phyloP scores from a whole-genome alignment of 2,329 filamentous ascomycete species.

The Diaporthe sp. region DNA sequence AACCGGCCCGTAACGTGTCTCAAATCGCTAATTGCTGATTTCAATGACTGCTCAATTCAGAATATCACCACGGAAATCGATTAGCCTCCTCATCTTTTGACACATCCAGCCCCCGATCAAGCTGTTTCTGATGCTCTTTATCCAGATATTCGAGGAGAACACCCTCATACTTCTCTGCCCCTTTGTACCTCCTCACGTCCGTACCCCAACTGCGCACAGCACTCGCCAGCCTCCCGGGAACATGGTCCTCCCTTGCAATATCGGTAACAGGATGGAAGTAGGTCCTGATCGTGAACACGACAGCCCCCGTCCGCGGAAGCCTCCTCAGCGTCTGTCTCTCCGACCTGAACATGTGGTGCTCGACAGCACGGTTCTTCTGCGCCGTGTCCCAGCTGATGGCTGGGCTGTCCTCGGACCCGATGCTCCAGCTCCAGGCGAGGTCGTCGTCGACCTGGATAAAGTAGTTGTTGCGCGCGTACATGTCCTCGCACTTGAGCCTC shows the following conservation, averaged over 20 bases:
- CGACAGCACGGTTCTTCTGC: slow-evolving; percentile 77
- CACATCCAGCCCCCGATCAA: slow-evolving; percentile 72
- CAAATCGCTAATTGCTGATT: background rate
- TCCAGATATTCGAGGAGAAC: slow-evolving; percentile 83
- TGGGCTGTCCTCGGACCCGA: slow-evolving; percentile 76
- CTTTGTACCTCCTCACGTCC: slow-evolving; percentile 82
- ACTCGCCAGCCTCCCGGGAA: slow-evolving; percentile 81
- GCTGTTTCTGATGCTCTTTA: slow-evolving; percentile 76
- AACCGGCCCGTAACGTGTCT: too few relatives aligned
- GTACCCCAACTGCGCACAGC: slow-evolving; percentile 85
- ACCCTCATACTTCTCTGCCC: slow-evolving; percentile 77
- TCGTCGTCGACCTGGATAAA: slow-evolving; percentile 88
- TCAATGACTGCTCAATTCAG: background rate
- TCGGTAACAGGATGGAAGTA: slow-evolving; percentile 80
- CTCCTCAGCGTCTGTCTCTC: slow-evolving; percentile 78
- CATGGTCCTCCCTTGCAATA: slow-evolving; percentile 76
- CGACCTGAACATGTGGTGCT: slow-evolving; percentile 81
- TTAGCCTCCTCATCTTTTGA: slow-evolving; percentile 68
- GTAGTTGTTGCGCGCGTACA: slow-evolving; percentile 79
- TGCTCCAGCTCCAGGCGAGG: slow-evolving; percentile 80
- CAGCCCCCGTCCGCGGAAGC: slow-evolving; percentile 65
- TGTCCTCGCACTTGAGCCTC: slow-evolving; percentile 73
- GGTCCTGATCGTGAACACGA: slow-evolving; percentile 82
- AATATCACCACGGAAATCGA: slow-evolving; percentile 68
- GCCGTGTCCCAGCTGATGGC: slow-evolving; percentile 79